phyloP scores from a whole-genome alignment of 495 filamentous ascomycete species.

The Filosporella fistucella region DNA sequence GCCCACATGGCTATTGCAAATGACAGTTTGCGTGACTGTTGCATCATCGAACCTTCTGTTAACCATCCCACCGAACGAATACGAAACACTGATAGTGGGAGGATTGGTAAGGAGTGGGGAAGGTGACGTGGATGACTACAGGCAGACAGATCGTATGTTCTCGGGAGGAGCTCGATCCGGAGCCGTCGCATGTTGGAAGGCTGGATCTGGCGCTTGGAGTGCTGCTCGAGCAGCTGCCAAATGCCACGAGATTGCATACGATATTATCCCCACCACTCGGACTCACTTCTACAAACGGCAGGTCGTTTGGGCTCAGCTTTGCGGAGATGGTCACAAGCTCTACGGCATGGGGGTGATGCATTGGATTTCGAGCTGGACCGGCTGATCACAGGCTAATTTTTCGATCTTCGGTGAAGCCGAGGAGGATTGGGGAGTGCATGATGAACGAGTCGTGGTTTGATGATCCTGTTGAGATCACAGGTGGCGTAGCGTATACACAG shows the following conservation, averaged over 20 bases:
- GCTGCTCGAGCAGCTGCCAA: slow-evolving; percentile 7
- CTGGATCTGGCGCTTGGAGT: slow-evolving; percentile 11
- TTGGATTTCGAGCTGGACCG: slow-evolving; percentile 20
- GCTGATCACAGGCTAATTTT: slow-evolving; percentile 19
- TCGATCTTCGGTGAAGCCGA: slow-evolving; percentile 17
- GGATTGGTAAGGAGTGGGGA: slow-evolving; percentile 13
- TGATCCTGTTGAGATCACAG: slow-evolving; percentile 2
- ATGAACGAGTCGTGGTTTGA: slow-evolving; percentile 12
- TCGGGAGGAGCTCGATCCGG: slow-evolving; percentile 16
- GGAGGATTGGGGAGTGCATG: slow-evolving; percentile 10
- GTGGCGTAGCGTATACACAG: neutral
- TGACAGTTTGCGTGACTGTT: slow-evolving; percentile 11
- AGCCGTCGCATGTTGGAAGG: slow-evolving; percentile 16
- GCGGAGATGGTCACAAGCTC: slow-evolving; percentile 3
- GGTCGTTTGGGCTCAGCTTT: slow-evolving; percentile 13
- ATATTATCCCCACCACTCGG: slow-evolving; percentile 12
- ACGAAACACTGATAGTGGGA: slow-evolving; percentile 13
- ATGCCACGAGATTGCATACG: slow-evolving; percentile 6
- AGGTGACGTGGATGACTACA: slow-evolving; percentile 10
- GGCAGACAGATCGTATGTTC: slow-evolving; percentile 10
- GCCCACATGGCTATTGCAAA: slow-evolving; percentile 9
- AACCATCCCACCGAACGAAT: slow-evolving; percentile 16
- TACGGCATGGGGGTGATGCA: slow-evolving; percentile 8
- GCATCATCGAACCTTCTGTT: slow-evolving; percentile 16
- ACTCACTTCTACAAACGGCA: slow-evolving; percentile 14